Conservation (phyloP, 805 yeast genomes). For the Sugiyamaella mastotermitis region DNA sequence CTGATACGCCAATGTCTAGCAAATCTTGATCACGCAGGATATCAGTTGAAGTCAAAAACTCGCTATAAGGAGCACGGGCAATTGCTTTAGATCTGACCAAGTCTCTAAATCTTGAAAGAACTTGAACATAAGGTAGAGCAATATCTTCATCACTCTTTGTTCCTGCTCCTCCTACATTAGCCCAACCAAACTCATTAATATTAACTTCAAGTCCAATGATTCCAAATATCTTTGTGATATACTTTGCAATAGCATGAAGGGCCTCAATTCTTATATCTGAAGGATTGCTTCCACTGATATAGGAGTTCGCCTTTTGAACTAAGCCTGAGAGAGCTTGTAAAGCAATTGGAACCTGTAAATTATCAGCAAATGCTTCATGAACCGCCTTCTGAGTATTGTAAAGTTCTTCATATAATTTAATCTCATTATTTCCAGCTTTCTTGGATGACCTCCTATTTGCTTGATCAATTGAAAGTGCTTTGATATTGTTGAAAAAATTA, state of each 20-base stretch:
- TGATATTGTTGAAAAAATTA: slow-evolving; percentile 81
- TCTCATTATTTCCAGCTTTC: slow-evolving; percentile 52
- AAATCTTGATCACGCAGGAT: slow-evolving; percentile 64
- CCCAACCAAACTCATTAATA: slow-evolving; percentile 77
- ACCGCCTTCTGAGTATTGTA: slow-evolving; percentile 49
- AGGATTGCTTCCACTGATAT: slow-evolving; percentile 49
- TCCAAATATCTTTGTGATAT: slow-evolving; percentile 62
- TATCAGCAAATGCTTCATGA: slow-evolving; percentile 81
- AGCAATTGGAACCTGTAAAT: slow-evolving; percentile 72
- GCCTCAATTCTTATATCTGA: slow-evolving; percentile 57
- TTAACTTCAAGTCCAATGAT: slow-evolving; percentile 74
- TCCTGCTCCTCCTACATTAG: slow-evolving; percentile 22
- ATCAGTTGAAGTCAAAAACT: slow-evolving; percentile 68
- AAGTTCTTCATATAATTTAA: slow-evolving; percentile 47
- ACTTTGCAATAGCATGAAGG: slow-evolving; percentile 55
- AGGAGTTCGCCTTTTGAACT: slow-evolving; percentile 65
- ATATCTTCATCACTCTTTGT: slow-evolving; percentile 49
- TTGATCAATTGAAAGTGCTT: slow-evolving; percentile 71
- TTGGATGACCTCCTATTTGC: slow-evolving; percentile 53
- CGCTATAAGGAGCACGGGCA: slow-evolving; percentile 43
- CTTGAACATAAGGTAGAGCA: slow-evolving; percentile 74
- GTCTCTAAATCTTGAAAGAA: slow-evolving; percentile 76
- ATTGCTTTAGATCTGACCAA: slow-evolving; percentile 71
- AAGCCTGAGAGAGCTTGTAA: slow-evolving; percentile 60
- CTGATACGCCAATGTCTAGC: slow-evolving; percentile 67